phyloP scores from a whole-genome alignment of 176 grass and related monocot species.

The Phragmites australis region DNA sequence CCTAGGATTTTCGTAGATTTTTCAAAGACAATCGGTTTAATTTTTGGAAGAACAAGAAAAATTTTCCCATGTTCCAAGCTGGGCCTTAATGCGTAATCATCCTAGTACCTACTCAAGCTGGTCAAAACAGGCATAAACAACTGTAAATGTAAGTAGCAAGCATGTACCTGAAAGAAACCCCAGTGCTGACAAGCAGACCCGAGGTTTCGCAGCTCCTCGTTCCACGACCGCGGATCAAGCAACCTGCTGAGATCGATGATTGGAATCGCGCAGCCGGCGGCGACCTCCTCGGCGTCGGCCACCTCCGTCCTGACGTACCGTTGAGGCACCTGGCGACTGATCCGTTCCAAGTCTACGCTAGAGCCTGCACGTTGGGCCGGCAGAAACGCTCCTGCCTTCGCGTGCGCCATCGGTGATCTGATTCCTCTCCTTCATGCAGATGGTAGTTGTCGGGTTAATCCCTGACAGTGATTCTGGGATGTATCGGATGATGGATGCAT shows the following conservation, averaged over 20 bases:
- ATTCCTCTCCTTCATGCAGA: neutral
- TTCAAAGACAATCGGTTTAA: too few species aligned
- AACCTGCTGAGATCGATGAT: conserved; percentile 46
- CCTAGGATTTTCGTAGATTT: too few species aligned
- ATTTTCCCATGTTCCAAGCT: too few species aligned
- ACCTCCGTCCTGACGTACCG: conserved; percentile 42
- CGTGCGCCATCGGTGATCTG: conserved; percentile 15
- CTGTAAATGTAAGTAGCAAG: neutral
- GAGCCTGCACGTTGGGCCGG: conserved; percentile 51
- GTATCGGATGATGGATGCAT: too few species aligned
- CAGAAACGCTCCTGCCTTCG: conserved; percentile 13
- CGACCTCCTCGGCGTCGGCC: conserved; percentile 5
- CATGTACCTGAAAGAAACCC: conserved; percentile 66
- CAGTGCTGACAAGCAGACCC: conserved; percentile 44
- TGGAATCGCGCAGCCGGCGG: conserved; percentile 24
- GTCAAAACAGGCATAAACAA: neutral
- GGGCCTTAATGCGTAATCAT: too few species aligned
- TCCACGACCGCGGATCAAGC: conserved; percentile 27
- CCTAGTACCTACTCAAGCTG: neutral
- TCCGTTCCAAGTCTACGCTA: conserved; percentile 19
- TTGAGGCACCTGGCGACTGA: conserved; percentile 22
- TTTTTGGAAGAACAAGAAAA: too few species aligned
- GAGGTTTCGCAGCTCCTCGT: conserved; percentile 28
- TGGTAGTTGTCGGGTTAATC: too few species aligned
- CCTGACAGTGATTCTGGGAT: too few species aligned